Conservation (phyloP, 441 rosid genomes). For the Gossypium laxum region DNA sequence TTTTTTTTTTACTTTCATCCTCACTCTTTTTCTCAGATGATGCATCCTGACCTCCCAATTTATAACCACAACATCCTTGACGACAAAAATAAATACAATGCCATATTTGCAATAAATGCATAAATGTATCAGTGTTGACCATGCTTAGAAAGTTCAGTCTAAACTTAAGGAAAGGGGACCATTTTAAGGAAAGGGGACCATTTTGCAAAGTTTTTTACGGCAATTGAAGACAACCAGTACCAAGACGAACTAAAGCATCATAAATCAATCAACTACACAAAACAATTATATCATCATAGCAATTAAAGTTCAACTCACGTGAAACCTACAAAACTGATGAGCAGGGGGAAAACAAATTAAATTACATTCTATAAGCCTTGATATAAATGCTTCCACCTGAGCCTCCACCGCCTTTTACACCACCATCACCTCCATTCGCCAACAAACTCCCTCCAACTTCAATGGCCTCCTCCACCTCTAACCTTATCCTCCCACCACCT, state of each 20-base stretch:
- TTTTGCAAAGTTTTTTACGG: neutral
- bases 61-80: neutral
- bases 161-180: too few species aligned
- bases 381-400: constrained; percentile 63
- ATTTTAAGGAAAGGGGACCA: neutral
- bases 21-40: neutral
- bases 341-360: constrained; percentile 3
- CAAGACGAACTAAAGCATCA: neutral
- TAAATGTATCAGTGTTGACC: neutral
- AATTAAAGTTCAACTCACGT: constrained; percentile 1
- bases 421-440: constrained; percentile 55
- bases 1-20: neutral
- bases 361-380: constrained; percentile 52
- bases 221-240: neutral
- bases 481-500: constrained; percentile 60
- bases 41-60: neutral
- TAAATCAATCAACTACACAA: constrained; percentile 6
- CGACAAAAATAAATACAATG: neutral
- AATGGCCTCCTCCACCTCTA: constrained; percentile 27
- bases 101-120: neutral
- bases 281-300: neutral
- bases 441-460: constrained; percentile 41
- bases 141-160: neutral
- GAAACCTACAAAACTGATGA: constrained; percentile 8
- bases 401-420: constrained; percentile 63